phyloP scores from a whole-genome alignment of 2,329 filamentous ascomycete genomes.

The Scedosporium boydii region DNA sequence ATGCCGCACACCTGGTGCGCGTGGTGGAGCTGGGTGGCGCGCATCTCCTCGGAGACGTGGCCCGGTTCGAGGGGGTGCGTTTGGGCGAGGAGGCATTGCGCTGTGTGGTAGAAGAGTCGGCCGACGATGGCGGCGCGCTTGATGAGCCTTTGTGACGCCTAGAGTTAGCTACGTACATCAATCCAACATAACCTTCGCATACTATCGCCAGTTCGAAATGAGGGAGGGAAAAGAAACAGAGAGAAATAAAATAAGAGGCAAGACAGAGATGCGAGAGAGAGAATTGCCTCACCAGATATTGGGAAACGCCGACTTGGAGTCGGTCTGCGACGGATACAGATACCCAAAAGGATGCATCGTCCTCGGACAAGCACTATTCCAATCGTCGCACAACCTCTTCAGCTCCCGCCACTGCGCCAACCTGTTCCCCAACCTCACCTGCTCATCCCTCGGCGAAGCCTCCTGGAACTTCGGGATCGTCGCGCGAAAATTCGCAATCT shows the following conservation, averaged over 20 bases:
- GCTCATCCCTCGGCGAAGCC: constrained; percentile 50
- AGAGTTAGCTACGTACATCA: neutral
- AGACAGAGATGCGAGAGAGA: too few relatives aligned
- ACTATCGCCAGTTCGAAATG: too few relatives aligned
- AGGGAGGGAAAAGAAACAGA: too few relatives aligned
- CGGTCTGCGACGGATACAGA: constrained; percentile 57
- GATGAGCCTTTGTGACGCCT: constrained; percentile 50
- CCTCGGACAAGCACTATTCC: constrained; percentile 68
- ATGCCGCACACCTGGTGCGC: constrained; percentile 85
- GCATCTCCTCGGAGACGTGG: constrained; percentile 56
- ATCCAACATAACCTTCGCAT: too few relatives aligned
- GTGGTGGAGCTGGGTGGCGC: constrained; percentile 59
- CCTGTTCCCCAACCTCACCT: constrained; percentile 52
- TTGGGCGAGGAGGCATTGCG: constrained; percentile 71
- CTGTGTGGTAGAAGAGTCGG: constrained; percentile 81
- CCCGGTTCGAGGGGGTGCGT: constrained; percentile 61
- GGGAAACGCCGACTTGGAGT: constrained; percentile 67
- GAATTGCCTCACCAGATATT: constrained; percentile 90
- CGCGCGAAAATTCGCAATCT: constrained; percentile 76
- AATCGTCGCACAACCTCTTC: constrained; percentile 73
- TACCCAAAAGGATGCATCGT: constrained; percentile 85
- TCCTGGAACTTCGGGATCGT: constrained; percentile 54
- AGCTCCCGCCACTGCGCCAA: constrained; percentile 70
- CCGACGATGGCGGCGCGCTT: constrained; percentile 75
- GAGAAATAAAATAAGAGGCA: too few relatives aligned